A percentile compares a stretch with the other conserved stretches of the same genome.
These are phyloP conservation scores for Ascochyta pisi DNA, from an alignment of 2,329 filamentous ascomycete species.

Conservation along the genomic window DNA sequence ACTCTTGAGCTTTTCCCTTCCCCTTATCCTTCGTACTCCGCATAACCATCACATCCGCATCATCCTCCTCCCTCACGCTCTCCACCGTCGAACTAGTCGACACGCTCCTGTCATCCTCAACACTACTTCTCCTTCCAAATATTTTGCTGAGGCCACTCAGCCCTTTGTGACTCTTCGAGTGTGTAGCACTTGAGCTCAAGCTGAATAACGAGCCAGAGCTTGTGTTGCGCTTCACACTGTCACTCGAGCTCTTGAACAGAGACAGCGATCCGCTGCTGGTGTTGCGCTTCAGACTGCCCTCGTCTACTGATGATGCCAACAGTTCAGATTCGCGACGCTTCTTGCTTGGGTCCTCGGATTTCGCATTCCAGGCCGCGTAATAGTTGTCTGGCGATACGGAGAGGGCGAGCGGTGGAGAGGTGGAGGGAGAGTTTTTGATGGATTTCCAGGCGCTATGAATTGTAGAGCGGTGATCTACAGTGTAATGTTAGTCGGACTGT, in stretches of 20 bases:
- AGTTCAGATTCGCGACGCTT: not conserved
- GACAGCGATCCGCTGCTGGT: not conserved
- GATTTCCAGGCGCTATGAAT: conserved; percentile 18
- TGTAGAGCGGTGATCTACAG: conserved; percentile 14
- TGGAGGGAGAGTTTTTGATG: conserved; percentile 13
- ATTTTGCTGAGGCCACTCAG: conserved; percentile 14
- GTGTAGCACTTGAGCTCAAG: conserved; percentile 2
- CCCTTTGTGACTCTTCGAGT: conserved; percentile 5
- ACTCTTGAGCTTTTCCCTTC: conserved; percentile 9
- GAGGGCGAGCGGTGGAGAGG: conserved; percentile 9
- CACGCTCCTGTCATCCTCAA: conserved; percentile 14
- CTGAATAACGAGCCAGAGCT: conserved; percentile 4
- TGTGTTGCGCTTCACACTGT: conserved; percentile 6
- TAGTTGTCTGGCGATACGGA: conserved; percentile 11
- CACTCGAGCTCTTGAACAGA: not conserved
- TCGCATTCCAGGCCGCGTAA: conserved; percentile 17
- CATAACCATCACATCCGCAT: conserved; percentile 10
- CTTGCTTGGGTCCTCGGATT: conserved; percentile 14
- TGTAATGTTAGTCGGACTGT: too few relatives aligned
- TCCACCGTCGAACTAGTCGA: conserved; percentile 7
- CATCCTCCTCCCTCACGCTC: conserved; percentile 15
- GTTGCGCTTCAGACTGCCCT: not conserved
- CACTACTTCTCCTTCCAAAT: conserved; percentile 10
- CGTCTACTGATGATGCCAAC: not conserved
- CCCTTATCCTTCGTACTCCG: conserved; percentile 6